Evolutionary conservation across 495 filamentous ascomycete genomes (phyloP).

Genomic region (Bombardia bombarda): DNA sequence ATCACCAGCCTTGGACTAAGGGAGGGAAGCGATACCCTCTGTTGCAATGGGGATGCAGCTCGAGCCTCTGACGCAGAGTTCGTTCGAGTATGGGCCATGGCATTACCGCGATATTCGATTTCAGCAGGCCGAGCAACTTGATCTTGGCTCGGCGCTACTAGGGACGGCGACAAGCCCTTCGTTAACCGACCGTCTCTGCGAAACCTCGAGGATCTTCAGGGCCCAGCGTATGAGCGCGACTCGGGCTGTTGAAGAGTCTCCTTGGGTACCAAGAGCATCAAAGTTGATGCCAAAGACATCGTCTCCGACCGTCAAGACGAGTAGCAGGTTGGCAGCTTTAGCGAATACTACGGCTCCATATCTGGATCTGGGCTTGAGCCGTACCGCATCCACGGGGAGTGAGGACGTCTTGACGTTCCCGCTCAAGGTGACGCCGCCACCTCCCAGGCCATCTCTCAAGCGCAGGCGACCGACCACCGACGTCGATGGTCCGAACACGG

Average conservation of each 20-base stretch:
- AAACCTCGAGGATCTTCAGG: conserved; percentile 10
- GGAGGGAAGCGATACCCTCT: no score
- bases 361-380: conserved; percentile 4
- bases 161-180: conserved; percentile 11
- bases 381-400: conserved; percentile 9
- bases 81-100: conserved; percentile 25
- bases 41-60: conserved; percentile 21
- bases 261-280: not conserved
- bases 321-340: not conserved
- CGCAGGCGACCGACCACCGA: conserved; percentile 51
- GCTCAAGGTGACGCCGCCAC: not conserved
- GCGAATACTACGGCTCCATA: not conserved
- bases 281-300: not conserved
- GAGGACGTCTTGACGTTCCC: conserved; percentile 17
- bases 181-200: conserved; percentile 9
- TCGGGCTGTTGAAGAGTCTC: conserved; percentile 1
- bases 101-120: conserved; percentile 13
- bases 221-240: not conserved
- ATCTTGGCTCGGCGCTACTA: conserved; percentile 15
- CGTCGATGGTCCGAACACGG: conserved; percentile 51
- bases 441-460: conserved; percentile 34
- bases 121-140: conserved; percentile 5
- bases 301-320: not conserved
- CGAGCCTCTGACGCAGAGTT: conserved; percentile 16
- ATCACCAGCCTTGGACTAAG: no score